Evolutionary conservation across 257 asterid genomes (phyloP), one percentile per base, ranked within the genome.

Genomic region (Mentha longifolia): DNA sequence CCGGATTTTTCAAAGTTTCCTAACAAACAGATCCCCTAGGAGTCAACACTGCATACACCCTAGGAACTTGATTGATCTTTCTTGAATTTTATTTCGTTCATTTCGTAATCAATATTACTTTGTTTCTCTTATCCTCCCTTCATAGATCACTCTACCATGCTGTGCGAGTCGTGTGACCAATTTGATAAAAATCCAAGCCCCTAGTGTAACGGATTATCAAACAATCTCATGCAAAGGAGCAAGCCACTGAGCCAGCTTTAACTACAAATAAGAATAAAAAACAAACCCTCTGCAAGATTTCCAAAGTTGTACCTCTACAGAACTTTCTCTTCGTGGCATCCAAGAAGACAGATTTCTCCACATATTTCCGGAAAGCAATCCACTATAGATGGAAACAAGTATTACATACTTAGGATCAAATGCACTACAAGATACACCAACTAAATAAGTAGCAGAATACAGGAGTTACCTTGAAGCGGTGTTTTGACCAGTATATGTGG

Each of bases 271-370:
- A 9, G 43, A 41, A 42, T 43, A 66, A 37, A 41, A 45, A 3
- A 55, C 4, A 12, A 13, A 45, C 19, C 6, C 35, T 12, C 35
- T 49, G 54, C n/a, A 56, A 62, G 54, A 60, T 19, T 51, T 65
- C 39, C 61, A 59, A 75, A 60, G 78, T 69, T 55, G 67, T 78
- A 89, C 94, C 96, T 85, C 88, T 63, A 81, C 31, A 61, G 89
- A 67, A 70, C 77, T 85, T 51, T 73, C 95, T 76, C 97, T 81
- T 43, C 78, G 97, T 68, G 95, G 97, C 92, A 92, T 82, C 96
- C 87, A 85, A 61, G 96, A 84, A 71, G 92, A 84, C 9, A 88
- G 72, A 76, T 85, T 88, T 78, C 92, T 76, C 96, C 89, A 90
- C 64, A 80, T 57, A 77, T 77, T 82, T 79, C 88, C 88, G 79